These are phyloP conservation scores for Neltuma alba DNA, from an alignment of 306 rosid species.

Conservation along the genomic window DNA sequence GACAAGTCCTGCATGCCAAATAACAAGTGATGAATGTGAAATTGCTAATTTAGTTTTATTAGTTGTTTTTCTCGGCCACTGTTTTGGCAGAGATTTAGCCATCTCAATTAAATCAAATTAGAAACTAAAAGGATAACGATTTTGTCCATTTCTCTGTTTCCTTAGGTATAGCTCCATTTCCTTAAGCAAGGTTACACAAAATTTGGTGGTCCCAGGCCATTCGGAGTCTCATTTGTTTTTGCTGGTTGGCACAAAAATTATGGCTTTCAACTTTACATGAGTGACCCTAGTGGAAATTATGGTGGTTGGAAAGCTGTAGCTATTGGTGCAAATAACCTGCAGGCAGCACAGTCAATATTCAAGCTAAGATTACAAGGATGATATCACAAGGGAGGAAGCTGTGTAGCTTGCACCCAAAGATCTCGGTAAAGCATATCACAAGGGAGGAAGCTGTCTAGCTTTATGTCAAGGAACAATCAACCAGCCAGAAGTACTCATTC, in stretches of 20 bases:
- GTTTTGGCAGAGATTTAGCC: too few relatives aligned
- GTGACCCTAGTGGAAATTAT: constrained; percentile 61
- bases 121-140: too few relatives aligned
- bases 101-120: too few relatives aligned
- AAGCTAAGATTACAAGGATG: constrained; percentile 64
- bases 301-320: constrained; percentile 64
- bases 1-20: too few relatives aligned
- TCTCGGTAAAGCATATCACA: constrained; percentile 53
- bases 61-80: too few relatives aligned
- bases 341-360: constrained; percentile 54
- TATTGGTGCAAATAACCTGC: constrained; percentile 55
- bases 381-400: constrained; percentile 52
- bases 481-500: too few relatives aligned
- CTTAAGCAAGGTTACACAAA: constrained; percentile 57
- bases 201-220: constrained; percentile 56
- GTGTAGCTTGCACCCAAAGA: constrained; percentile 58
- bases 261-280: constrained; percentile 60
- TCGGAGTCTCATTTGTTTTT: constrained; percentile 54
- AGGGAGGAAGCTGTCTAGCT: too few relatives aligned
- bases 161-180: too few relatives aligned
- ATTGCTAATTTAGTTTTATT: too few relatives aligned
- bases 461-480: too few relatives aligned
- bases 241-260: constrained; percentile 60
- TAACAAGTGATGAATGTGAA: too few relatives aligned
- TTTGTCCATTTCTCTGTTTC: too few relatives aligned